These are phyloP conservation scores for Leccinum subtestaceum DNA, from an alignment of 768 basidiomycete genomes.

Conservation along the genomic window DNA sequence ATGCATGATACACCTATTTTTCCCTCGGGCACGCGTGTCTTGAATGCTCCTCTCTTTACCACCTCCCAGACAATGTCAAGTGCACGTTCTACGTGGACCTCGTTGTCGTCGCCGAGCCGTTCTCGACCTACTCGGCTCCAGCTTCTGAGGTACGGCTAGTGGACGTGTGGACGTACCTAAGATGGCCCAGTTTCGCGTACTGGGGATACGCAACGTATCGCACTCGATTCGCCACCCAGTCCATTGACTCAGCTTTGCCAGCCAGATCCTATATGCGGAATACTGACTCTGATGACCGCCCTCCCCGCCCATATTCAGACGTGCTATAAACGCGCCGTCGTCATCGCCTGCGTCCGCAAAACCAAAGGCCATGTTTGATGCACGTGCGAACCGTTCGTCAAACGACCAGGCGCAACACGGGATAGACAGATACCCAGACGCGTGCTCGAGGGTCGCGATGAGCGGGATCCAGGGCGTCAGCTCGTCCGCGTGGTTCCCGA, in stretches of 20 bases:
- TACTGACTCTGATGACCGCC: constrained; percentile 68
- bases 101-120: constrained; percentile 18
- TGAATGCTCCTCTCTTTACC: constrained; percentile 64
- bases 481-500: constrained; percentile 96
- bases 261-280: constrained; percentile 82
- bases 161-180: constrained; percentile 54
- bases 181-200: constrained; percentile 91
- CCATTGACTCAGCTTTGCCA: constrained; percentile 65
- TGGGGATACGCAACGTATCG: constrained; percentile 86
- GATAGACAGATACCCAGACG: constrained; percentile 75
- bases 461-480: constrained; percentile 93
- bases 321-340: constrained; percentile 34
- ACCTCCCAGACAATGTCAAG: constrained; percentile 55
- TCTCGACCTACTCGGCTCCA: constrained; percentile 22
- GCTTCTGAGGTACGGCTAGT: not conserved
- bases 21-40: constrained; percentile 68
- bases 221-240: constrained; percentile 88
- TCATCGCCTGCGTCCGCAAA: constrained; percentile 25
- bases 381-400: constrained; percentile 61
- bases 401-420: constrained; percentile 91
- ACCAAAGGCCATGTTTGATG: constrained; percentile 29
- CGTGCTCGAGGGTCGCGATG: constrained; percentile 57
- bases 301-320: constrained; percentile 60
- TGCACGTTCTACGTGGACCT: constrained; percentile 37
- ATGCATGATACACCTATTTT: constrained; percentile 37